Evolutionary conservation across 306 rosid species (phyloP), one percentile per base, ranked within the genome.

Genomic region (Dryas octopetala): DNA sequence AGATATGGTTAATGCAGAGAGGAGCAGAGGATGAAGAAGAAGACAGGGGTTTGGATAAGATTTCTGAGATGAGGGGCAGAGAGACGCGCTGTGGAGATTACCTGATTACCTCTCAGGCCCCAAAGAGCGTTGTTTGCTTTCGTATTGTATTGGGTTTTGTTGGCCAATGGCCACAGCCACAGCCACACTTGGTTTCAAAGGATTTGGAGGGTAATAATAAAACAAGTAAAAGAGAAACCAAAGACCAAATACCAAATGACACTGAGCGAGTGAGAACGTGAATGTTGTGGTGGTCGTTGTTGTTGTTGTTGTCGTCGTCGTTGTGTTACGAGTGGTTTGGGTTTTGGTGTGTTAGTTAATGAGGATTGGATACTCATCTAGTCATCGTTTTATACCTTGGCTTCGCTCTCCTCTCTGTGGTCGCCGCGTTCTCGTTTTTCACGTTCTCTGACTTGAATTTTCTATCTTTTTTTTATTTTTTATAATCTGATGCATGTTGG

Each of bases 21-120:
- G 52, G 49, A 32, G 40, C 38, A 63, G 60, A 62, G 23, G 65
- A 61, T 9, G 57, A 66, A 13, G 81, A 65, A 54, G 82, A 62
- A 66, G 78, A 77, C 80, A 26, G 38, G 15, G 66, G 9, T 55
- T 51, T 73, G 95, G 97, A 90, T 93, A 91, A 90, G 97, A 83
- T 82, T 84, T 26, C n/a, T 45, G 85, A 49, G 78, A 87, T 89
- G 16, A 85, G 89, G 82, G 95, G 92, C 44, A 71, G 64, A 40
- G 32, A 82, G 67, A 32, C 41, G 78, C 41, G 59, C 16, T 44
- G 65, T 5, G 8, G 8, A 41, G 91, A 90, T 93, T 80, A 43
- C 82, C 64, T 76, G 77, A 75, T 92, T 87, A 44, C 80, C 77
- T 1, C 23, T 40, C 70, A 66, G 76, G 48, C 59, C 45, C 58